Evolutionary conservation across 768 basidiomycete species (phyloP).

Genomic region (Xerocomellus dryophilus): DNA sequence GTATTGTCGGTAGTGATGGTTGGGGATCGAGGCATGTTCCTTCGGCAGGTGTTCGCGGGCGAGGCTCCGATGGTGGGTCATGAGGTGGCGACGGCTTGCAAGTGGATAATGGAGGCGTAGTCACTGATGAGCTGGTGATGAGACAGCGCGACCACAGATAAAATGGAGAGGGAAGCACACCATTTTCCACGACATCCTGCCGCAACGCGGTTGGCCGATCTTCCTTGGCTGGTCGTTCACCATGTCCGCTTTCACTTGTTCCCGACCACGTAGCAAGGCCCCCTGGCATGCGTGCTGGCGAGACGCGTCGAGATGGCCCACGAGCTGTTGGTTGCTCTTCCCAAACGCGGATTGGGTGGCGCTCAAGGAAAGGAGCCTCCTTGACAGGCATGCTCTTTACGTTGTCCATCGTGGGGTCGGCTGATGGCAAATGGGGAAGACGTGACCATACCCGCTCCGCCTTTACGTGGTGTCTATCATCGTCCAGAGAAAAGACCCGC

Average conservation of each 20-base stretch:
- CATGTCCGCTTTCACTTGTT: neutral
- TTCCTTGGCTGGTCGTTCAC: neutral
- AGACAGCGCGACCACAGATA: conserved; percentile 5
- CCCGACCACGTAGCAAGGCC: neutral
- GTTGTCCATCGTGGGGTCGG: neutral
- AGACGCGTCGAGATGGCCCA: conserved; percentile 14
- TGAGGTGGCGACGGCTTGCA: neutral
- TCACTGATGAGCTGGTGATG: conserved; percentile 2
- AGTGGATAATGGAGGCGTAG: neutral
- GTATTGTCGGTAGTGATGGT: neutral
- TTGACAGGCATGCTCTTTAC: neutral
- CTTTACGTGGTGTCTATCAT: conserved; percentile 6
- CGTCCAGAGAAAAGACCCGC: neutral
- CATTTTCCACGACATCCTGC: conserved; percentile 4
- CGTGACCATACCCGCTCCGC: neutral
- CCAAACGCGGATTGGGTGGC: conserved; percentile 29
- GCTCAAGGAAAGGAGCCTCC: conserved; percentile 14
- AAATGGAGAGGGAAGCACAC: conserved; percentile 3
- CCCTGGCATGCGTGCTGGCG: conserved; percentile 2
- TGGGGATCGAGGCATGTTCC: neutral
- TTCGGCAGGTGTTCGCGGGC: neutral
- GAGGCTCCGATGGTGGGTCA: neutral
- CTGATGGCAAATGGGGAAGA: conserved; percentile 1
- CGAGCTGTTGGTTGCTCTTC: conserved; percentile 17
- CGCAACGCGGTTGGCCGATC: neutral